Conservation (phyloP, 1,284 basidiomycete species). For the Schizophyllum amplum region DNA sequence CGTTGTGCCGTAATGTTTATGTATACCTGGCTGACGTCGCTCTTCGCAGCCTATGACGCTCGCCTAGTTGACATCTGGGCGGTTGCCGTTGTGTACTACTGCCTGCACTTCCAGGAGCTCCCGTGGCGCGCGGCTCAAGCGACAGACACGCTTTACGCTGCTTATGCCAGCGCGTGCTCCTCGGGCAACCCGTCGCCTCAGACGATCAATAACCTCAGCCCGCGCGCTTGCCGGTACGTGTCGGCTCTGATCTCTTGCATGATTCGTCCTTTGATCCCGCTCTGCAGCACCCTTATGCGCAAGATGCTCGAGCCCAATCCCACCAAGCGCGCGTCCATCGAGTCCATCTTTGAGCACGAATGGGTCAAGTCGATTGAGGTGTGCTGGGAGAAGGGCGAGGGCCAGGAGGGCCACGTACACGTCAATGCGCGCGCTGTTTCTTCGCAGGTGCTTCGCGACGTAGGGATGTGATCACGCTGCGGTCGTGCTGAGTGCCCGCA, state of each 20-base stretch:
- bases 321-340: conserved; percentile 70
- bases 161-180: conserved; percentile 58
- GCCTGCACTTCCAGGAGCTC: conserved; percentile 93
- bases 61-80: conserved; percentile 98
- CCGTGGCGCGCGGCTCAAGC: conserved; percentile 94
- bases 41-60: conserved; percentile 99
- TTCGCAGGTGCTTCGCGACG: conserved; percentile 20
- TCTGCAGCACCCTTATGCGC: conserved; percentile 52
- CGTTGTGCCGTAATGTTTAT: conserved; percentile 29
- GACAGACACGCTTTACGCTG: conserved; percentile 76
- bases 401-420: conserved; percentile 60
- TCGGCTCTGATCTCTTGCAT: not conserved
- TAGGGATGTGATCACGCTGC: not conserved
- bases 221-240: conserved; percentile 67
- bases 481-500: no score
- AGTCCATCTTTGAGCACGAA: conserved; percentile 76
- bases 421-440: conserved; percentile 49
- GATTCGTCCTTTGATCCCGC: not conserved
- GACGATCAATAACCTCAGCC: conserved; percentile 84
- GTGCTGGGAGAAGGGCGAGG: conserved; percentile 44
- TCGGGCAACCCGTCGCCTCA: conserved; percentile 17
- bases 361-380: conserved; percentile 82
- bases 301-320: conserved; percentile 97
- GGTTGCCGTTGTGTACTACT: conserved; percentile 95
- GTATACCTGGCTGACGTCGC: no score